Evolutionary conservation across 176 grass and related monocot genomes (phyloP).

Genomic region (barley (Hordeum vulgare)): MorexV3_pseudomolecules_assembly NC_058518.1:114971349-114971848

Average conservation of each 20-base stretch:
- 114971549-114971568: slow-evolving; percentile 9
- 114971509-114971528: background rate
- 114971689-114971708: no score
- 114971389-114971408: background rate
- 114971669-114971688: background rate
- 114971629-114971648: background rate
- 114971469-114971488: background rate
- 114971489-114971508: background rate
- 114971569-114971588: background rate
- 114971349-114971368: slow-evolving; percentile 14
- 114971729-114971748: no score
- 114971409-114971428: slow-evolving; percentile 18
- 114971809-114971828: no score
- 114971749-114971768: no score
- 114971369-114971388: background rate
- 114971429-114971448: background rate
- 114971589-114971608: background rate
- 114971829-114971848: no score
- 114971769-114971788: no score
- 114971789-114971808: no score
- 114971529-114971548: slow-evolving; percentile 11
- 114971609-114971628: no score
- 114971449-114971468: background rate
- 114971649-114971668: background rate
- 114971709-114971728: no score